Base-by-base conservation (phyloP, 2,329 filamentous ascomycete species). In the Colletotrichum aenigma region DNA sequence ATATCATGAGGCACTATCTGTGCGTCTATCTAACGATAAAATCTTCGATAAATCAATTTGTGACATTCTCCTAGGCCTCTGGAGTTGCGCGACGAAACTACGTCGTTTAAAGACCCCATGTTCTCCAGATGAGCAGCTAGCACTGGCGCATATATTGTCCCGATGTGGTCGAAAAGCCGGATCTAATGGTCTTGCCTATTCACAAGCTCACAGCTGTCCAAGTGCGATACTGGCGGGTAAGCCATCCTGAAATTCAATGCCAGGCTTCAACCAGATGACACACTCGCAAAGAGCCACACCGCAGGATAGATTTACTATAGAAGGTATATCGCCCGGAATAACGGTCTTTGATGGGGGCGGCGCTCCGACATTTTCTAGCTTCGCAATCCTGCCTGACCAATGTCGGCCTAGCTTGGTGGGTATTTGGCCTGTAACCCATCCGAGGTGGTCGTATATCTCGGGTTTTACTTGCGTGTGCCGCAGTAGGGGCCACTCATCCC, bases 201-300 rank as follows among this genome's bases (percentile, higher is more conserved):
- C 1, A 12, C 3, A 48, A n/a, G 38, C 38, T 1, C 38, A 48
- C 4, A 9, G 18, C 0, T 4, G 1, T n/a, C 0, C 18, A 12
- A n/a, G n/a, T n/a, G 38, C 6, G 9, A 48, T n/a, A 48, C 9
- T 48, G 38, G 3, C 38, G 18, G 18, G 4, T 12, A 7, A 6
- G 12, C 7, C 18, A 48, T 12, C 6, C 18, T 48, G 38, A 48
- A 48, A n/a, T n/a, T n/a, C 5, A 1, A 48, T 48, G 18, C 38
- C 38, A 21, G 38, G 18, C 38, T 48, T 7, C 38, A 48, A 48
- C 18, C 38, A 48, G 5, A 3, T n/a, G 38, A 48, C 38, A 48
- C 5, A 12, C 18, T 3, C 9, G 4, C 38, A 48, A 48, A 48
- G 4, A 48, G 38, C 18, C 18, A n/a, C 38, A 7, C 18, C 18